Evolutionary conservation across 495 filamentous ascomycete genomes (phyloP).

Genomic region (Neurospora sp.): DNA sequence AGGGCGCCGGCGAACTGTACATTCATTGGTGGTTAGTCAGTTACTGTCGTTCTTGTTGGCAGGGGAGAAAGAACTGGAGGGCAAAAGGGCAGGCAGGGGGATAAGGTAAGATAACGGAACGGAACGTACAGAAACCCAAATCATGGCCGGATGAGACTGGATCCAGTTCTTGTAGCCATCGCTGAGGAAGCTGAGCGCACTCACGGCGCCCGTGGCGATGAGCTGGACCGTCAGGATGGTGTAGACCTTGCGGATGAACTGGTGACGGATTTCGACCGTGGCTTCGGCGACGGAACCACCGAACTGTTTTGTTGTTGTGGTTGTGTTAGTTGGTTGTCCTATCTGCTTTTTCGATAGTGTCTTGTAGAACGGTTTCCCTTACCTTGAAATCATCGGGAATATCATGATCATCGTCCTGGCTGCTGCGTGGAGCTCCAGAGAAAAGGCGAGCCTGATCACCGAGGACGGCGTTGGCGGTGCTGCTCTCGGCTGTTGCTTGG

Average conservation of each 20-base stretch:
- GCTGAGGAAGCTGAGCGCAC: slow-evolving; percentile 78
- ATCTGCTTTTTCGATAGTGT: neutral
- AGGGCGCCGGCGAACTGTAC: slow-evolving; percentile 60
- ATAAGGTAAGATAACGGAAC: neutral
- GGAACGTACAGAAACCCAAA: slow-evolving; percentile 59
- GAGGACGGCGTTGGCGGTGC: slow-evolving; percentile 28
- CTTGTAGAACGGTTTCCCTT: slow-evolving; percentile 2
- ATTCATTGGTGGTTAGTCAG: neutral
- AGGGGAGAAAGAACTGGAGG: slow-evolving; percentile 3
- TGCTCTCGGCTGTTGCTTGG: slow-evolving; percentile 35
- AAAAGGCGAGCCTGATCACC: slow-evolving; percentile 27
- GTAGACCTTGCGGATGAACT: slow-evolving; percentile 83
- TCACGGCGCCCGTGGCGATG: slow-evolving; percentile 69
- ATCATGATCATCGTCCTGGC: slow-evolving; percentile 60
- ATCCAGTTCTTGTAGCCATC: slow-evolving; percentile 75
- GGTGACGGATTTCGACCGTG: slow-evolving; percentile 90
- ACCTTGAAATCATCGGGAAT: slow-evolving; percentile 97
- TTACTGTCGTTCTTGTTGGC: too few species aligned
- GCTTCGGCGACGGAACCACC: slow-evolving; percentile 86
- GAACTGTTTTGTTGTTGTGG: slow-evolving; percentile 43
- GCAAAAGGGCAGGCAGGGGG: slow-evolving; percentile 2
- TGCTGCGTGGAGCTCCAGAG: slow-evolving; percentile 51
- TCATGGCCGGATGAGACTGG: slow-evolving; percentile 68
- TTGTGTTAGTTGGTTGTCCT: neutral
- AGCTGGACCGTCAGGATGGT: slow-evolving; percentile 67